phyloP scores from a whole-genome alignment of 2,329 filamentous ascomycete species.

The Trichoderma koningiopsis region DNA sequence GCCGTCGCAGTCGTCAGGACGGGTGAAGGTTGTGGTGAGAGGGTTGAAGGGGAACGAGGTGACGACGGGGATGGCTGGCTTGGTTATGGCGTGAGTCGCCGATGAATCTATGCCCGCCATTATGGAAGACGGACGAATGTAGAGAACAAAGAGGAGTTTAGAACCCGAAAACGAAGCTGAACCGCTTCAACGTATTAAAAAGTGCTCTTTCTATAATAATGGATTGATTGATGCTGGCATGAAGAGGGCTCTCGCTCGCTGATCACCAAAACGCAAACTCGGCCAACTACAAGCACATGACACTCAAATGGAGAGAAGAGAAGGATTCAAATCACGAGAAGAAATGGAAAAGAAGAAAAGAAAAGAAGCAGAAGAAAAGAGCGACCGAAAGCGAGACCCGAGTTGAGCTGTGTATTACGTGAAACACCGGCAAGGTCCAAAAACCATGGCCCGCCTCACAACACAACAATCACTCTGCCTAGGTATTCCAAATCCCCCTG shows the following conservation, averaged over 20 bases:
- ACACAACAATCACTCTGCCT: neutral
- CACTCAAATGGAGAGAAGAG: neutral
- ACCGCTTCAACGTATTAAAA: neutral
- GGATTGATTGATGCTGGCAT: neutral
- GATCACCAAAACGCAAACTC: neutral
- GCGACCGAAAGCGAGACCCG: neutral
- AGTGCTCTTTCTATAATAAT: neutral
- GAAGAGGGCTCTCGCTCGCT: neutral
- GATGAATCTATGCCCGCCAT: constrained; percentile 14
- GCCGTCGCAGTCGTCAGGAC: constrained; percentile 31
- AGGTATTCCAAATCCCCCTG: neutral
- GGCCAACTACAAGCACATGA: neutral
- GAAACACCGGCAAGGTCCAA: constrained; percentile 5
- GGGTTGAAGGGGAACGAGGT: constrained; percentile 33
- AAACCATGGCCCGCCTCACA: neutral
- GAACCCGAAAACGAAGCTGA: neutral
- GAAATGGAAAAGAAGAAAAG: neutral
- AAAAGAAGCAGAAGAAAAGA: neutral
- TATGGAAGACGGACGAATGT: neutral
- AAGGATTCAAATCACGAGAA: neutral
- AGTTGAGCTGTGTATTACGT: neutral
- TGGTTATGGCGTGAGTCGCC: constrained; percentile 9
- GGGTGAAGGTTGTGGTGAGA: constrained; percentile 34
- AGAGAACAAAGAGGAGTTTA: neutral
- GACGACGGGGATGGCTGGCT: constrained; percentile 24